Evolutionary conservation across 176 grass and related monocot genomes (phyloP), one percentile per base, ranked within the genome.

Genomic region (Eleusine coracana): DNA sequence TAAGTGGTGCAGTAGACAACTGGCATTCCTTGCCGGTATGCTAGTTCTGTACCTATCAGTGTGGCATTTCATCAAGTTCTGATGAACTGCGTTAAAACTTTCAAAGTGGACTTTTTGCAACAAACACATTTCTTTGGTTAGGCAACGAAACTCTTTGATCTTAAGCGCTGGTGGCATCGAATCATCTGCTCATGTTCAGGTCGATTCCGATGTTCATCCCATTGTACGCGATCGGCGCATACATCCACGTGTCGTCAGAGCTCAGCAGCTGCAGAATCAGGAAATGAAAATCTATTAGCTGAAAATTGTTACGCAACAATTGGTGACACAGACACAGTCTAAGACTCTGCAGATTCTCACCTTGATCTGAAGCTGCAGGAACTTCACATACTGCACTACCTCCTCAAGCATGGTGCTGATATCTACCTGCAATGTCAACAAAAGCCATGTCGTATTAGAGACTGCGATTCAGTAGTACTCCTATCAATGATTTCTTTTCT

Each of bases 351-450:
- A 58, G n/a, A 70, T 70, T 25, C 78, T 84, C 52, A 94, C 94
- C 94, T 94, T 97, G 77, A 97, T 97, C 91, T 97, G 94, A 9
- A 91, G 72, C 81, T 90, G 94, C 81, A 97, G 84, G 66, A 94
- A 92, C 76, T 97, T 97, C 11, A 97, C 92, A 76, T 92, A 94
- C 2, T 94, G 80, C 17, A 97, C 90, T 55, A 92, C 92, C 87
- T 94, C 94, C 71, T 97, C 94, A 54, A 97, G 90, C 92, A 97
- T 94, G 77, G 94, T 97, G 90, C 92, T 97, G 59, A 97, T 92
- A 25, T 97, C 94, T 21, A 97, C 87, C 89, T 94, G 66, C 67
- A 88, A 88, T 23, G 84, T 61, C 65, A 55, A 75, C 3, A 13
- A 25, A 29, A 58, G 38, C 7, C 54, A 65, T 61, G 21, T 45